phyloP scores from a whole-genome alignment of 257 asterid genomes.

The Solanum microdontum region DNA sequence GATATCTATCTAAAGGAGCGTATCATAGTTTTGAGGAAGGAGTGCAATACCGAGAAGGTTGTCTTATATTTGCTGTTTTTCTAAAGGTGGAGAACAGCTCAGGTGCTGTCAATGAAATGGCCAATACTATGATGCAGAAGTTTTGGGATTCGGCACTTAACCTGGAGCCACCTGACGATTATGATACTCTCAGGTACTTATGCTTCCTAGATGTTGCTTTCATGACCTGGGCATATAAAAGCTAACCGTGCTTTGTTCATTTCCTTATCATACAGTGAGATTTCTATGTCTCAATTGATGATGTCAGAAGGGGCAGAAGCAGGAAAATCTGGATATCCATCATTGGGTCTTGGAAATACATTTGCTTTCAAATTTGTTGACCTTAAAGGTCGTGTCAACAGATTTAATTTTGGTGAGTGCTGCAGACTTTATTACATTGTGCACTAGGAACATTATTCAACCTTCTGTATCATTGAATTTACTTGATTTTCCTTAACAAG shows the following conservation, averaged over 20 bases:
- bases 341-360: constrained; percentile 68
- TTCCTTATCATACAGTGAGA: constrained; percentile 49
- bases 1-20: not conserved
- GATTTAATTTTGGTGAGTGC: constrained; percentile 72
- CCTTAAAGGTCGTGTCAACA: constrained; percentile 57
- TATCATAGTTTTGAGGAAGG: not conserved
- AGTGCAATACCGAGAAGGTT: not conserved
- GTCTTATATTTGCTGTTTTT: not conserved
- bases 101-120: constrained; percentile 58
- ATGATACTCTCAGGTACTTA: constrained; percentile 59
- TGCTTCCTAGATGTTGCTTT: constrained; percentile 1
- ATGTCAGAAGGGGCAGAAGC: constrained; percentile 51
- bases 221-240: not conserved
- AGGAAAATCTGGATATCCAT: constrained; percentile 55
- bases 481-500: not conserved
- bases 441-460: not conserved
- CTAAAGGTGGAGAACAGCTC: constrained; percentile 72
- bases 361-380: constrained; percentile 78
- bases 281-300: constrained; percentile 57
- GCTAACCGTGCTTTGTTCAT: not conserved
- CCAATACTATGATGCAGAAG: constrained; percentile 84
- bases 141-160: constrained; percentile 95
- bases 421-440: not conserved
- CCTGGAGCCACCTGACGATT: constrained; percentile 79
- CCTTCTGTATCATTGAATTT: not conserved